phyloP scores from a whole-genome alignment of 73 alveolate species.

The Tetrahymena elliotti region DNA sequence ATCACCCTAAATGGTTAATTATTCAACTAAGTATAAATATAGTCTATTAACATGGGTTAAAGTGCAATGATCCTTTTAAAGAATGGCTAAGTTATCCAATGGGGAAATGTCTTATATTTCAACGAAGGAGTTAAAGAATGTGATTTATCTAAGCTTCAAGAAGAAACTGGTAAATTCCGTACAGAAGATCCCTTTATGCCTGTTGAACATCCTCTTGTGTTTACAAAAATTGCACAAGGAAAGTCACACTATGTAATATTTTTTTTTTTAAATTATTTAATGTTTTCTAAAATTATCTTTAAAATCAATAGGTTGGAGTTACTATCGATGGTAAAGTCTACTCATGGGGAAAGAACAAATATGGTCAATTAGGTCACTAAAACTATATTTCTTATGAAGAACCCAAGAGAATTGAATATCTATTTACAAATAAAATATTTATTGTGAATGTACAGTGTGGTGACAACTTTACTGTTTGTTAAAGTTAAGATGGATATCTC shows the following conservation, averaged over 20 bases:
- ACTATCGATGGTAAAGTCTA: conserved; percentile 24
- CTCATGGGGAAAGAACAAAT: conserved; percentile 29
- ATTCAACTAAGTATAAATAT: not conserved
- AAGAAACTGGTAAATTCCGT: not conserved
- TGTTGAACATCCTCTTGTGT: not conserved
- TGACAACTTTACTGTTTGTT: not conserved
- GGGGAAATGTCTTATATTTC: not conserved
- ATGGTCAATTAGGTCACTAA: conserved; percentile 23
- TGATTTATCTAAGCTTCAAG: not conserved
- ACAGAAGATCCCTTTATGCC: not conserved
- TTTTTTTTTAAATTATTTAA: not conserved
- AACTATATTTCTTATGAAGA: not conserved
- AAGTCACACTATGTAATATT: not conserved
- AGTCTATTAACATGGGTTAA: not conserved
- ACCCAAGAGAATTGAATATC: not conserved
- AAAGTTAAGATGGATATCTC: not conserved
- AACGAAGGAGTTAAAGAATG: not conserved
- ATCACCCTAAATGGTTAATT: not conserved
- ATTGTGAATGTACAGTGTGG: not conserved
- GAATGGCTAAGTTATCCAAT: not conserved
- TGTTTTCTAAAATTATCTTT: not conserved
- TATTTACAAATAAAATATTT: not conserved
- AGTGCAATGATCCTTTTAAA: not conserved
- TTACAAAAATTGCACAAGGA: not conserved
- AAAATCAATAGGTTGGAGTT: not conserved